phyloP scores from a whole-genome alignment of 2,329 filamentous ascomycete genomes.

The Fusarium sp. region DNA sequence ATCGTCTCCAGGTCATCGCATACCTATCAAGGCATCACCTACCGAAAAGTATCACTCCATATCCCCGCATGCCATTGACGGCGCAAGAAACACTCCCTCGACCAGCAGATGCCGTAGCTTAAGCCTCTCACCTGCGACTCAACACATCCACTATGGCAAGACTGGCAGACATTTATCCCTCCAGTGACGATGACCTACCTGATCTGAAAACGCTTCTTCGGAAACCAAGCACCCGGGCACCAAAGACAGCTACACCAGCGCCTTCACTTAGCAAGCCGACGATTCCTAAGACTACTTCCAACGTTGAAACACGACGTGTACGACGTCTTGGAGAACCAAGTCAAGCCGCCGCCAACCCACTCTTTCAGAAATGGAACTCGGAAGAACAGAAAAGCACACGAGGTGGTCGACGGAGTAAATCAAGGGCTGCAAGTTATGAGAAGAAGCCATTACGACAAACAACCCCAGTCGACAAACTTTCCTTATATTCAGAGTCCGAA shows the following conservation, averaged over 20 bases:
- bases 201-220: conserved; percentile 48
- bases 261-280: conserved; percentile 27
- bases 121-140: background rate
- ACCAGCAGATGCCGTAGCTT: background rate
- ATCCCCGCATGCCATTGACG: conserved; percentile 4
- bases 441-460: conserved; percentile 2
- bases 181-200: conserved; percentile 55
- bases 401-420: background rate
- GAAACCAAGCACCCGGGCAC: conserved; percentile 23
- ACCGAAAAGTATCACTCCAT: conserved; percentile 1
- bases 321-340: conserved; percentile 43
- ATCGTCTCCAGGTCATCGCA: conserved; percentile 4
- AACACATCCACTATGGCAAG: conserved; percentile 40
- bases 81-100: background rate
- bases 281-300: conserved; percentile 37
- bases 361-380: conserved; percentile 47
- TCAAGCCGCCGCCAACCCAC: conserved; percentile 40
- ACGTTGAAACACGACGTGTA: conserved; percentile 43
- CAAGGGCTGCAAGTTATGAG: background rate
- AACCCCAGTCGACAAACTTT: background rate
- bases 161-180: conserved; percentile 42
- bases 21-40: conserved; percentile 9
- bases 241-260: conserved; percentile 11
- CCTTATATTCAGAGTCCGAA: background rate
- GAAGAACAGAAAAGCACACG: conserved; percentile 27